phyloP scores from a whole-genome alignment of 768 basidiomycete genomes.

The Bullera alba region DNA sequence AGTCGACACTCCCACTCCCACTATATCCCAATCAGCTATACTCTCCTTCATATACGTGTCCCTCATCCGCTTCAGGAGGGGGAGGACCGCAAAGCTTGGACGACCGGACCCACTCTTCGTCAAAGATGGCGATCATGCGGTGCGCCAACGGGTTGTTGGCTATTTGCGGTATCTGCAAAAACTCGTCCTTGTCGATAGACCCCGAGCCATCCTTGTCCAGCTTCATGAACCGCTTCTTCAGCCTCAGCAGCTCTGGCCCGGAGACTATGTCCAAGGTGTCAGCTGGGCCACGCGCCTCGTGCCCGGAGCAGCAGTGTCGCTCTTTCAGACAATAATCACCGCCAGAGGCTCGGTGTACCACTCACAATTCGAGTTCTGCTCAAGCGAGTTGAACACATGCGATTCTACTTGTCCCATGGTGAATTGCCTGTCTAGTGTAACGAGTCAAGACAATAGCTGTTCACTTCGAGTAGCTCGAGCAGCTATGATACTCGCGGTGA shows the following conservation, averaged over 20 bases:
- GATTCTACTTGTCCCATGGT: constrained; percentile 54
- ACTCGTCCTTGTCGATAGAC: constrained; percentile 97
- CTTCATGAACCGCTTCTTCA: constrained; percentile 99
- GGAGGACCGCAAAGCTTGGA: neutral
- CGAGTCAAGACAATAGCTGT: too few relatives aligned
- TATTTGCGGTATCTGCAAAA: constrained; percentile 97
- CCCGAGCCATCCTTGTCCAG: constrained; percentile 97
- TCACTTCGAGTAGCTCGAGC: too few relatives aligned
- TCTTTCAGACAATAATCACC: too few relatives aligned
- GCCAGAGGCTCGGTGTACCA: constrained; percentile 29
- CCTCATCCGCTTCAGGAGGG: neutral
- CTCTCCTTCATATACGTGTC: neutral
- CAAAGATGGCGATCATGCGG: constrained; percentile 98
- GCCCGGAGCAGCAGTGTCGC: too few relatives aligned
- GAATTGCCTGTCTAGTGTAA: too few relatives aligned
- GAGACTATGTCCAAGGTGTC: constrained; percentile 87
- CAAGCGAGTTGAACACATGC: constrained; percentile 97
- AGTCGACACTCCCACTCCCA: constrained; percentile 96
- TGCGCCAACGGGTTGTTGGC: constrained; percentile 94
- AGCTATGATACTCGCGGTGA: too few relatives aligned
- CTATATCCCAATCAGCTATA: constrained; percentile 48
- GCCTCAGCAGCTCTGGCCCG: constrained; percentile 80
- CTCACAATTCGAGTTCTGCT: constrained; percentile 94
- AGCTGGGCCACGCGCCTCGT: too few relatives aligned
- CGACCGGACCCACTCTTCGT: constrained; percentile 77